phyloP scores from a whole-genome alignment of 1,284 basidiomycete genomes.

The Serendipita sp. region DNA sequence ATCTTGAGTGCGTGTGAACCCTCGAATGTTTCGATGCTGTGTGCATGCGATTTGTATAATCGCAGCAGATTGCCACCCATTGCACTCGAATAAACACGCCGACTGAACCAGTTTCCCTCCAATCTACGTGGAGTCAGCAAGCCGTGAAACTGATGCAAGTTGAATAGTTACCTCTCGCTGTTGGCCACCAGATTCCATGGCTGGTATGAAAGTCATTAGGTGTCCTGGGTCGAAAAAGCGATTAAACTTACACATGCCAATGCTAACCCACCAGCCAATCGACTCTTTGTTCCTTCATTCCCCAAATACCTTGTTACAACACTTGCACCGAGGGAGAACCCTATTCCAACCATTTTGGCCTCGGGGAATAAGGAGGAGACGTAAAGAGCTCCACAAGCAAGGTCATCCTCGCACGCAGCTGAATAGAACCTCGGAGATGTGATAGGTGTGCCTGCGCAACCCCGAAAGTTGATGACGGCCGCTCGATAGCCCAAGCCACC shows the following conservation, averaged over 20 bases:
- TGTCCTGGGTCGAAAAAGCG: constrained; percentile 10
- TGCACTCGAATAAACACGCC: constrained; percentile 65
- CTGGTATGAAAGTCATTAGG: constrained; percentile 22
- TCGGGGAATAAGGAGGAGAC: constrained; percentile 61
- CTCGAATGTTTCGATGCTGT: constrained; percentile 18
- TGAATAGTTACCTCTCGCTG: constrained; percentile 27
- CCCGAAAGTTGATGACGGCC: constrained; percentile 82
- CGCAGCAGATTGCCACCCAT: constrained; percentile 69
- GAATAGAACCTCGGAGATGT: constrained; percentile 77
- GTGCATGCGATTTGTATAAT: constrained; percentile 49
- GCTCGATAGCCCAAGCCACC: constrained; percentile 80
- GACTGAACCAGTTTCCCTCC: constrained; percentile 47
- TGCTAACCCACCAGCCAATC: constrained; percentile 63
- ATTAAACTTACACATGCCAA: constrained; percentile 57
- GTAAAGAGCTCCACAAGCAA: constrained; percentile 68
- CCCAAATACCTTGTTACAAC: constrained; percentile 86
- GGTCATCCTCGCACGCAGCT: constrained; percentile 73
- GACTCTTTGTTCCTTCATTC: constrained; percentile 65
- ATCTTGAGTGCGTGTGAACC: background rate
- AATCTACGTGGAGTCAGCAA: constrained; percentile 23
- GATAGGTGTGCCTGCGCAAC: constrained; percentile 78
- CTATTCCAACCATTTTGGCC: constrained; percentile 74
- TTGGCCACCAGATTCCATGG: constrained; percentile 66
- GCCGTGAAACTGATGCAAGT: background rate
- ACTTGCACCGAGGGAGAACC: constrained; percentile 90